Evolutionary conservation across 129 eudicot genomes (phyloP).

Genomic region (Ambrosia trifida): DNA sequence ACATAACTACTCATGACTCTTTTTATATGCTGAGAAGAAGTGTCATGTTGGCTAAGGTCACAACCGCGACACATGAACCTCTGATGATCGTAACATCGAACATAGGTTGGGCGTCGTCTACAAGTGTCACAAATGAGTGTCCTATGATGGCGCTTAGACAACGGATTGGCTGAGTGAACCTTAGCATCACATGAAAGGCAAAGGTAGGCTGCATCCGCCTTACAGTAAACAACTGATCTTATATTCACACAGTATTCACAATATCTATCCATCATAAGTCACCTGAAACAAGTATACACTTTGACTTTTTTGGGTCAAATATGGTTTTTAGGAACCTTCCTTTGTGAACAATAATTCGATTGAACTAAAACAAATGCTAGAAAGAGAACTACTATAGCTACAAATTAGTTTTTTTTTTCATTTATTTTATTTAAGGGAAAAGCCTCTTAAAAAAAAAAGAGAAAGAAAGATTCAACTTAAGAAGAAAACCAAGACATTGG

Average conservation of each 20-base stretch:
- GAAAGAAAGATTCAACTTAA: no score
- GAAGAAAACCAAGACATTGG: neutral
- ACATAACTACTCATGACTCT: constrained; percentile 49
- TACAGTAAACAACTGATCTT: constrained; percentile 71
- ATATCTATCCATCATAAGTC: constrained; percentile 56
- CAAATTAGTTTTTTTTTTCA: no score
- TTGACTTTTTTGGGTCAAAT: constrained; percentile 20
- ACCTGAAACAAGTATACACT: constrained; percentile 38
- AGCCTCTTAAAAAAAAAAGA: no score
- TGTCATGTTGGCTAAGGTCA: constrained; percentile 50
- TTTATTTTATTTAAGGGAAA: no score
- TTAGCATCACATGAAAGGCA: constrained; percentile 83
- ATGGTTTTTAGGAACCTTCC: neutral
- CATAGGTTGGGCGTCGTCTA: constrained; percentile 45
- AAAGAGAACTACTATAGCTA: no score
- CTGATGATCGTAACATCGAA: constrained; percentile 57
- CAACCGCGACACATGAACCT: constrained; percentile 75
- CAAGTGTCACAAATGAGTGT: constrained; percentile 73
- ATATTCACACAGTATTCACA: constrained; percentile 73
- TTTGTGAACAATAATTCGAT: neutral
- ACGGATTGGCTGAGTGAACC: constrained; percentile 87
- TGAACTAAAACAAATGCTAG: no score
- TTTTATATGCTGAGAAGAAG: constrained; percentile 51
- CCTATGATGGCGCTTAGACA: constrained; percentile 66
- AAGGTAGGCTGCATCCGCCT: constrained; percentile 80